Evolutionary conservation across 371 early-diverging fungal genomes (phyloP).

Genomic region (Apophysomyces elegans): DNA sequence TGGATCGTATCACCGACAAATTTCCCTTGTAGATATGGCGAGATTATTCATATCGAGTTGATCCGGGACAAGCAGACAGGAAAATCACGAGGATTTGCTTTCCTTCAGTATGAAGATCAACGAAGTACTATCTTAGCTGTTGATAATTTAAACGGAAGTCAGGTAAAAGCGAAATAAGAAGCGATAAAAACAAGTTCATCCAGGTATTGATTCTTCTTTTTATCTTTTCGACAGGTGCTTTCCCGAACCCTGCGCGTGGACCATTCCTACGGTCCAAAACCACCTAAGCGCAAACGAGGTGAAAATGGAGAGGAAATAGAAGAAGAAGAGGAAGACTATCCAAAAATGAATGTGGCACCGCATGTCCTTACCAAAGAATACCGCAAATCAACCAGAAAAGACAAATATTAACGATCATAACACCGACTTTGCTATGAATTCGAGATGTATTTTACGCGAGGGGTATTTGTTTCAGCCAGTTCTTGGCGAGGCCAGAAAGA

Average conservation of each 20-base stretch:
- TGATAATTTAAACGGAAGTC: slow-evolving; percentile 90
- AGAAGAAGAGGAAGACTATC: slow-evolving; percentile 65
- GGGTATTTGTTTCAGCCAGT: not conserved
- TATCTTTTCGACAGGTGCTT: slow-evolving; percentile 22
- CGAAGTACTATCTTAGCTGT: slow-evolving; percentile 90
- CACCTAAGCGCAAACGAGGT: slow-evolving; percentile 36
- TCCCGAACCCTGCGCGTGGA: slow-evolving; percentile 42
- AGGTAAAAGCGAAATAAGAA: slow-evolving; percentile 42
- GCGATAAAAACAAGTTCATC: no score
- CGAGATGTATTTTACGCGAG: no score
- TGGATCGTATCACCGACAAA: not conserved
- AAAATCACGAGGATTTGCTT: slow-evolving; percentile 88
- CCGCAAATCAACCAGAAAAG: not conserved
- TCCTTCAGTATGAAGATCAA: slow-evolving; percentile 94
- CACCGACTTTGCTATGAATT: not conserved
- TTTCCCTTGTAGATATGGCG: slow-evolving; percentile 72
- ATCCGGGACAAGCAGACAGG: slow-evolving; percentile 87
- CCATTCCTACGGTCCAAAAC: slow-evolving; percentile 58
- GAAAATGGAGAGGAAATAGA: slow-evolving; percentile 38
- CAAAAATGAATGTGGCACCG: slow-evolving; percentile 33
- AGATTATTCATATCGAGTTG: slow-evolving; percentile 86
- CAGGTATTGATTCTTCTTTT: no score
- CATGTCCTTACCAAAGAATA: not conserved
- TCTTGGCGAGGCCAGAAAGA: no score
- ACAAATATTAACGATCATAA: not conserved